Base-by-base conservation (phyloP, 2,329 filamentous ascomycete genomes). In the Eutypella sp. region DNA sequence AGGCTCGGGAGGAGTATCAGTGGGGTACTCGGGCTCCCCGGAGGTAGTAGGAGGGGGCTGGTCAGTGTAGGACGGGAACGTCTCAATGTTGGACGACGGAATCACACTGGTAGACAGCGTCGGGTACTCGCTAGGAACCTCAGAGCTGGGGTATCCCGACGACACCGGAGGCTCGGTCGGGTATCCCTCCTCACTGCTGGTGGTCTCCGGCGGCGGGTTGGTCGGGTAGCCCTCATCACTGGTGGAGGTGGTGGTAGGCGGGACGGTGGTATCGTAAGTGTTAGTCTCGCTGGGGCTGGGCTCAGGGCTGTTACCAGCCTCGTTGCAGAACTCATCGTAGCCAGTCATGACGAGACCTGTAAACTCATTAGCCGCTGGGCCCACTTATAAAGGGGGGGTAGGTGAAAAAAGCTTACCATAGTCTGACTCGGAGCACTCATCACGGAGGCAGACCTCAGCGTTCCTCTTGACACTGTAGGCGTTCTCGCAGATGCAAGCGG, bases 401-500 rank as follows among this genome's bases (percentile, higher is more conserved):
- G 2, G 22, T 42, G 4, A 15, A 7, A 22, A 18, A 11, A 16
- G 11, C 58, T 40, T 57, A 62, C 59, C 59, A 38, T 62, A 62
- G 45, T 60, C 59, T 29, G 45, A 18, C n/a, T 37, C 42, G 42
- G 51, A 55, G 49, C 59, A 62, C 11, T 49, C 54, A 20, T 52
- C 44, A 19, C 57, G 56, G 43, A 62, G 48, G 46, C 59, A 62
- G 29, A 54, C 51, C 52, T 60, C 56, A 24, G 58, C 58, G 47
- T 62, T 57, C 3, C 56, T 48, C 44, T 58, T 57, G 40, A 62
- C 49, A 9, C 58, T 58, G 50, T 62, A 62, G 36, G 56, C 49
- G 27, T 46, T 24, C 9, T 41, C 36, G 52, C 59, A 62, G 44
- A 62, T 58, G 41, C 59, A 62, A 8, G 42, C 39, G 47, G 58